Evolutionary conservation across 306 rosid species (phyloP).

Genomic region (Vigna trinervia): DNA sequence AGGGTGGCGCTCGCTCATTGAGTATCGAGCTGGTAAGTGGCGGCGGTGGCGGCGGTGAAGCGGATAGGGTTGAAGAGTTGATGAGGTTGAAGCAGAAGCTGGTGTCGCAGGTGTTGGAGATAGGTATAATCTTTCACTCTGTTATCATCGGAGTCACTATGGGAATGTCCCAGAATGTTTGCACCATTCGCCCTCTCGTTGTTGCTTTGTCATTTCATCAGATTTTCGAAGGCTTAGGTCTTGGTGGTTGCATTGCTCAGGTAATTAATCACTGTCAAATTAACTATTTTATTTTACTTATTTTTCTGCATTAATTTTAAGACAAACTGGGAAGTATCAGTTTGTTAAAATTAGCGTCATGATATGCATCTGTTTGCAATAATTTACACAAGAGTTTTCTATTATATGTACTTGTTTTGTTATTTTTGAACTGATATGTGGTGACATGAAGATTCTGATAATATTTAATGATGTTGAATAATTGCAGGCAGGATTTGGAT

Average conservation of each 20-base stretch:
- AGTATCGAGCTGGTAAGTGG: conserved; percentile 29
- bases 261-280: conserved; percentile 7
- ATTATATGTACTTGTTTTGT: no score
- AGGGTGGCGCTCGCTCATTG: conserved; percentile 8
- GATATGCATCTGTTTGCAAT: no score
- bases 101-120: conserved; percentile 80
- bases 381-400: no score
- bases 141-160: conserved; percentile 81
- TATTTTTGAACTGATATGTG: no score
- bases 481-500: conserved; percentile 74
- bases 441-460: no score
- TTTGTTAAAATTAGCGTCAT: no score
- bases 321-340: no score
- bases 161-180: conserved; percentile 91
- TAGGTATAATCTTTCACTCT: conserved; percentile 88
- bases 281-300: no score
- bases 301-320: no score
- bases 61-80: conserved; percentile 48
- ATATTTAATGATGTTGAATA: neutral
- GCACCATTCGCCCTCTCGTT: conserved; percentile 78
- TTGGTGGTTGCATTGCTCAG: conserved; percentile 92
- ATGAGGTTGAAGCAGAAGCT: conserved; percentile 68
- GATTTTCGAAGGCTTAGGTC: conserved; percentile 88
- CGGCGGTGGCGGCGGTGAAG: neutral
- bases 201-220: conserved; percentile 85